These are phyloP conservation scores for Nidularia pulvinata DNA, from an alignment of 768 basidiomycete species.

Conservation along the genomic window DNA sequence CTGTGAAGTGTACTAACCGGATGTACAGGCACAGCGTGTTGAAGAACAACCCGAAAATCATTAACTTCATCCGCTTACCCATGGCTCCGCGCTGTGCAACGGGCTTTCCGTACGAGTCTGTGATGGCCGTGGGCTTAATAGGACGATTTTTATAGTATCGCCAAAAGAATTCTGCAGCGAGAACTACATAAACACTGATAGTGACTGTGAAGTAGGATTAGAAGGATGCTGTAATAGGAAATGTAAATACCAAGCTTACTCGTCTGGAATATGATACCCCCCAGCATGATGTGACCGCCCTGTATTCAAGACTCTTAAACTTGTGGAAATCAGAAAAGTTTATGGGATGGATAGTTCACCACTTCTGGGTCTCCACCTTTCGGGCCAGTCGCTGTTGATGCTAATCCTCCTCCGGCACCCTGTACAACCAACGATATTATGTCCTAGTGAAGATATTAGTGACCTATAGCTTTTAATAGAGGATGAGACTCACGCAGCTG, in stretches of 20 bases:
- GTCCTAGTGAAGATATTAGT: slow-evolving; percentile 25
- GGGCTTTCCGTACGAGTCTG: too few species aligned
- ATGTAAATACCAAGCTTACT: slow-evolving; percentile 6
- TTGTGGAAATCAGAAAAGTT: neutral
- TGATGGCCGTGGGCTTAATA: neutral
- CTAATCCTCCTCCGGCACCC: slow-evolving; percentile 52
- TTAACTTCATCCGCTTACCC: slow-evolving; percentile 18
- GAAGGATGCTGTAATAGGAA: neutral
- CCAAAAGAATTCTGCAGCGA: slow-evolving; percentile 42
- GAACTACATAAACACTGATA: slow-evolving; percentile 34
- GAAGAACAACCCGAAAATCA: slow-evolving; percentile 29
- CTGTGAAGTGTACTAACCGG: slow-evolving; percentile 25
- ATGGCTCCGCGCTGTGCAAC: slow-evolving; percentile 1
- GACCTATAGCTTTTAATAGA: too few species aligned
- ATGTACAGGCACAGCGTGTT: slow-evolving; percentile 47
- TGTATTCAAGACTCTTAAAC: slow-evolving; percentile 9
- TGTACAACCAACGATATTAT: slow-evolving; percentile 53
- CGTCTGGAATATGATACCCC: slow-evolving; percentile 50
- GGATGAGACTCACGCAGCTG: slow-evolving; percentile 17
- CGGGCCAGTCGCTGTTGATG: slow-evolving; percentile 23
- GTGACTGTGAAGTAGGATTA: slow-evolving; percentile 21
- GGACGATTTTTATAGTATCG: slow-evolving; percentile 34
- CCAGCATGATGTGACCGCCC: slow-evolving; percentile 53
- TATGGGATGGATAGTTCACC: neutral
- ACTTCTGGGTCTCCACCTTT: slow-evolving; percentile 8